phyloP scores from a whole-genome alignment of 352 stramenopile species.

The Aphanomyces cochlioides region DNA sequence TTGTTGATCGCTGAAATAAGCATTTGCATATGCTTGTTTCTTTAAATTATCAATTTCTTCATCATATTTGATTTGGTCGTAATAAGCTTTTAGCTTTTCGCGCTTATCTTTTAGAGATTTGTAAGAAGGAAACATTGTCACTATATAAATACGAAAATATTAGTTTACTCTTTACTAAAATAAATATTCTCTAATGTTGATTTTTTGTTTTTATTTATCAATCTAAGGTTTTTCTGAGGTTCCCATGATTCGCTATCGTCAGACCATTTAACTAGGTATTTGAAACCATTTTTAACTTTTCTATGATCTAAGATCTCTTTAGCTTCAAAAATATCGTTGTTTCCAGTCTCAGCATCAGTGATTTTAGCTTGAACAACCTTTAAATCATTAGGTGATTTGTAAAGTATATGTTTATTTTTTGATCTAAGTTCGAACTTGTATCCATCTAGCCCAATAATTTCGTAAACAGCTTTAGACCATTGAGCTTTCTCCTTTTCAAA shows the following conservation, averaged over 20 bases:
- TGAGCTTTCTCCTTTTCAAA: neutral
- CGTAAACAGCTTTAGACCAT: neutral
- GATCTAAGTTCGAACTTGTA: neutral
- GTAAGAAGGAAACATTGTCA: too few relatives aligned
- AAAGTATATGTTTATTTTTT: neutral
- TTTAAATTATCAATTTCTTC: too few relatives aligned
- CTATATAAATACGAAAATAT: too few relatives aligned
- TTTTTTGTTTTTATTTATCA: neutral
- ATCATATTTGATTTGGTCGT: too few relatives aligned
- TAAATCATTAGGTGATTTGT: neutral
- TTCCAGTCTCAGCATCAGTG: neutral
- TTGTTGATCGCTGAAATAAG: too few relatives aligned
- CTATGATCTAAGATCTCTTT: neutral
- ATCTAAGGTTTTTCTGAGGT: constrained; percentile 6
- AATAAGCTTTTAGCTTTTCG: too few relatives aligned
- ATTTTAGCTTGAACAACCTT: neutral
- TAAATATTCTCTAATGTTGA: neutral
- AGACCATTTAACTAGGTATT: neutral
- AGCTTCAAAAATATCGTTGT: neutral
- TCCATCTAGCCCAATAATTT: neutral
- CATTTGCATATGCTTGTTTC: too few relatives aligned
- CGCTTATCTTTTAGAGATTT: too few relatives aligned
- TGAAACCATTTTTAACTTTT: neutral
- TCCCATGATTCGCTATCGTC: neutral
- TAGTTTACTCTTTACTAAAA: neutral